These are phyloP conservation scores for Sarcodon aspratus DNA, from an alignment of 768 basidiomycete species.

Conservation along the genomic window DNA sequence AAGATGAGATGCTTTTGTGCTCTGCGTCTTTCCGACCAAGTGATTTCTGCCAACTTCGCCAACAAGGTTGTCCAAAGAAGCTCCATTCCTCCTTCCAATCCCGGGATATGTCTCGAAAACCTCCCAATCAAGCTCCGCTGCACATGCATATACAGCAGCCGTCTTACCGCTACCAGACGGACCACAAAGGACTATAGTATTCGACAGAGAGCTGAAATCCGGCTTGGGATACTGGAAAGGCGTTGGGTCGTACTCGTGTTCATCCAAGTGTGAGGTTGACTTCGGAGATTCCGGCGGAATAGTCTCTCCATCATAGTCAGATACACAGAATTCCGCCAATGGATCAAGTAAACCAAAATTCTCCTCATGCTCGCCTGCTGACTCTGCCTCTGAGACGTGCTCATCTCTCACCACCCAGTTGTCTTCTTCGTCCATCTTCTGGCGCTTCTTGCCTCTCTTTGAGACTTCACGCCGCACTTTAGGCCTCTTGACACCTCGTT, in stretches of 20 bases:
- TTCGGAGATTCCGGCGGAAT: not conserved
- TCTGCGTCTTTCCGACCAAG: constrained; percentile 12
- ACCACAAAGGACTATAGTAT: constrained; percentile 78
- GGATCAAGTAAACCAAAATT: constrained; percentile 17
- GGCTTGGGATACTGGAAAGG: constrained; percentile 5
- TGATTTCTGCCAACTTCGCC: constrained; percentile 96
- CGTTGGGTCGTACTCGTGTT: not conserved
- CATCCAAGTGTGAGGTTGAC: not conserved
- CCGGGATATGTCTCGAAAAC: constrained; percentile 97
- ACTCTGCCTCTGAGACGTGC: constrained; percentile 16
- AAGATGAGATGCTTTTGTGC: not conserved
- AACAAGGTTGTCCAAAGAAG: constrained; percentile 66
- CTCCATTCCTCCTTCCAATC: constrained; percentile 77
- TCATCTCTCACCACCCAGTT: constrained; percentile 44
- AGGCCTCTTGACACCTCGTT: constrained; percentile 35
- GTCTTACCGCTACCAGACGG: constrained; percentile 87
- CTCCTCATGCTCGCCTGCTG: constrained; percentile 22
- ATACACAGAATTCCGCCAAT: not conserved
- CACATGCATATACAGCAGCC: constrained; percentile 86
- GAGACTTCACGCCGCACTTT: constrained; percentile 43
- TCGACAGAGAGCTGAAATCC: constrained; percentile 47
- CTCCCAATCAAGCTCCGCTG: constrained; percentile 89
- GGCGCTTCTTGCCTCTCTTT: constrained; percentile 41
- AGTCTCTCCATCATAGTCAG: not conserved
- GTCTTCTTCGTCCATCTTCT: constrained; percentile 37